A percentile compares a stretch with the other conserved stretches of the same genome.
Conservation (phyloP, 2,329 filamentous ascomycete species). For the Alternaria viburni region DNA sequence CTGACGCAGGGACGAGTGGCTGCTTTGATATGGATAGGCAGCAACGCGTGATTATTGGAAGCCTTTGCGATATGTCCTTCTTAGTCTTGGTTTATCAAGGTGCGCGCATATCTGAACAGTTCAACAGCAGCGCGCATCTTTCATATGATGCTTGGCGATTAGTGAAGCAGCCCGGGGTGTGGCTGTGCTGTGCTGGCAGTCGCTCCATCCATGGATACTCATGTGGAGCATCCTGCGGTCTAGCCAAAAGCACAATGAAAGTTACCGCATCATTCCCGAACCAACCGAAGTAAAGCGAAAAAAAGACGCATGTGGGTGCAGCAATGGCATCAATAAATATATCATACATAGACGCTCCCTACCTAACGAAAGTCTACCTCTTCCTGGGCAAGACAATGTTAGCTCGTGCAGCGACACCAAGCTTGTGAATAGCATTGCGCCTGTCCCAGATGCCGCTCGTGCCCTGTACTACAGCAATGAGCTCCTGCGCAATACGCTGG, state of each 20-base stretch:
- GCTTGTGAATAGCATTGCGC: slow-evolving; percentile 78
- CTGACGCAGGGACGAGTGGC: slow-evolving; percentile 1
- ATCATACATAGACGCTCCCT: slow-evolving; percentile 3
- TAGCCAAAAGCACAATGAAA: neutral
- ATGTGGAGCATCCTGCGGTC: slow-evolving; percentile 18
- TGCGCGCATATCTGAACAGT: neutral
- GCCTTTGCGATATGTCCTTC: neutral
- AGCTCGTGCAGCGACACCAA: slow-evolving; percentile 76
- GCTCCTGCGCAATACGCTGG: slow-evolving; percentile 80
- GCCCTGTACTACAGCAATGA: slow-evolving; percentile 87
- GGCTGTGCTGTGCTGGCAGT: slow-evolving; percentile 20
- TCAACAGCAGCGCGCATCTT: neutral
- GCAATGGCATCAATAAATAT: neutral
- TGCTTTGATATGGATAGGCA: neutral
- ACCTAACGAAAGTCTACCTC: slow-evolving; percentile 22
- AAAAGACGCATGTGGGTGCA: neutral
- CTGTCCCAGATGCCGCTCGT: slow-evolving; percentile 84
- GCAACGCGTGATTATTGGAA: neutral
- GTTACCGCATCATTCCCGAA: slow-evolving; percentile 1
- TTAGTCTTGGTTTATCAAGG: neutral
- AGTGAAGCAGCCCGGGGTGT: slow-evolving; percentile 15
- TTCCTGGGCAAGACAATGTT: slow-evolving; percentile 61
- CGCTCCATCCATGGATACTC: neutral
- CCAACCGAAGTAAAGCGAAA: neutral
- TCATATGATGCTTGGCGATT: slow-evolving; percentile 5